Percentiles rank a stretch among this genome's conserved stretches.
Evolutionary conservation across 345 rosid species (phyloP).

Genomic region (Durio zibethinus): DNA sequence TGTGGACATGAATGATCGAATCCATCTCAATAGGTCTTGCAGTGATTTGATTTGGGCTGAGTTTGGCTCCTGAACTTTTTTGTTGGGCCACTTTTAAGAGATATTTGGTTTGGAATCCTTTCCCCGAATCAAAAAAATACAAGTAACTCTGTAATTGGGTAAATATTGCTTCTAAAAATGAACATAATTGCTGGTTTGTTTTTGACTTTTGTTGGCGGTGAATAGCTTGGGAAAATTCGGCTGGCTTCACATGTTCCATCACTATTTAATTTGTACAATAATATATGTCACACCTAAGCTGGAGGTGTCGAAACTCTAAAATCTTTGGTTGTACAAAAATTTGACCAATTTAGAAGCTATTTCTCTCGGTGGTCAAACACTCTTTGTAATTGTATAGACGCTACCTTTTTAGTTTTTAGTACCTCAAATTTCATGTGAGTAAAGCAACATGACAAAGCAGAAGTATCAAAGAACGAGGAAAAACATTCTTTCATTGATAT

Average conservation of each 20-base stretch:
- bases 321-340: too few species aligned
- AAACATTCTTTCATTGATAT: conserved; percentile 13
- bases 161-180: too few species aligned
- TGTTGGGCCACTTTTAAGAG: not conserved
- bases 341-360: not conserved
- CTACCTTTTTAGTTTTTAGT: not conserved
- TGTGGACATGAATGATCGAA: not conserved
- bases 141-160: too few species aligned
- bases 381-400: too few species aligned
- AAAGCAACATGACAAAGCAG: not conserved
- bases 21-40: not conserved
- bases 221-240: not conserved
- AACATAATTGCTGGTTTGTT: too few species aligned
- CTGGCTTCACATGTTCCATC: not conserved
- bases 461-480: not conserved
- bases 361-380: not conserved
- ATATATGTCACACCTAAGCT: not conserved
- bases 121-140: too few species aligned
- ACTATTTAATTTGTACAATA: not conserved
- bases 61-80: not conserved
- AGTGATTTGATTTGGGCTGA: not conserved
- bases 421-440: not conserved
- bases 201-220: too few species aligned
- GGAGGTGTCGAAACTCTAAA: too few species aligned
- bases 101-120: too few species aligned